Evolutionary conservation across 257 asterid genomes (phyloP).

Genomic region (Primulina eburnea): DNA sequence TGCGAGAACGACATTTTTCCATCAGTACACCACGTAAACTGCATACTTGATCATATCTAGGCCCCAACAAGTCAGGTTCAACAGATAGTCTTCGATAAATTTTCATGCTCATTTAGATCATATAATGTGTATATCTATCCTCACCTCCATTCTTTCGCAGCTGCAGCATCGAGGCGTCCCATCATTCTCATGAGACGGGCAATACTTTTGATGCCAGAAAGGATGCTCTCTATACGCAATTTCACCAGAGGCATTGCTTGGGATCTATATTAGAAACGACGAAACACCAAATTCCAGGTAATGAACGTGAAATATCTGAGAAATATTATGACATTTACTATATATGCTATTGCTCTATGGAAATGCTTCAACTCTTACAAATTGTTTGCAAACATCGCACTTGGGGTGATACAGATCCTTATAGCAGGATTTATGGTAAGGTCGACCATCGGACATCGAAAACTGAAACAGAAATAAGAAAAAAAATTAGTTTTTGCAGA

Average conservation of each 20-base stretch:
- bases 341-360: background rate
- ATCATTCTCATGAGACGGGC: constrained; percentile 83
- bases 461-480: constrained; percentile 41
- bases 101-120: background rate
- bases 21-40: constrained; percentile 1
- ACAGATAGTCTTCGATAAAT: background rate
- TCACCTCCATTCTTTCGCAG: constrained; percentile 94
- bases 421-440: constrained; percentile 75
- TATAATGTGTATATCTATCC: background rate
- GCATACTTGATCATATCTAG: background rate
- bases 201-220: constrained; percentile 82
- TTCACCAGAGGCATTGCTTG: constrained; percentile 60
- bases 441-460: constrained; percentile 51
- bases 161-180: constrained; percentile 89
- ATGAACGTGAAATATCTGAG: background rate
- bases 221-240: constrained; percentile 82
- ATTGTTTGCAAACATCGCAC: constrained; percentile 75
- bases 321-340: background rate
- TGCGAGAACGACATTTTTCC: constrained; percentile 32
- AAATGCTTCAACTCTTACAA: constrained; percentile 44
- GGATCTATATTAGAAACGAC: constrained; percentile 41
- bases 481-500: background rate
- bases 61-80: background rate
- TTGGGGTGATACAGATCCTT: constrained; percentile 72
- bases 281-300: background rate